phyloP scores from a whole-genome alignment of 164 flowering plant genomes.

The Euptelea pleiosperma region DNA sequence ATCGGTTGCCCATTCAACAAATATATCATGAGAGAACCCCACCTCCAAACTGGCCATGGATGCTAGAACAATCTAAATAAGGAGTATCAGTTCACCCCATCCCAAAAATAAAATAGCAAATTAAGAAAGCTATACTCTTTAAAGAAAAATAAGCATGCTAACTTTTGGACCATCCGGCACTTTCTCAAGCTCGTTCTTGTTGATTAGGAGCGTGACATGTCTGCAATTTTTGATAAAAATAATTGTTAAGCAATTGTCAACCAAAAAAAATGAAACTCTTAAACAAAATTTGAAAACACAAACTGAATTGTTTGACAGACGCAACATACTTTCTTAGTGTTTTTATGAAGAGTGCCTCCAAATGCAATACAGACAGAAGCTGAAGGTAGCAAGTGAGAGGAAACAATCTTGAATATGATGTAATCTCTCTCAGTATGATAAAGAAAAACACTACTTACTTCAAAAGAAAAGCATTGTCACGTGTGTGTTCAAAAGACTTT shows the following conservation, averaged over 20 bases:
- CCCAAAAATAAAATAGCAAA: background rate
- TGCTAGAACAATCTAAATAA: constrained; percentile 77
- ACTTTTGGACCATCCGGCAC: constrained; percentile 96
- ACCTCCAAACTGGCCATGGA: constrained; percentile 98
- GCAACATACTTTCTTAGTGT: background rate
- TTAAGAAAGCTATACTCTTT: background rate
- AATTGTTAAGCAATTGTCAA: background rate
- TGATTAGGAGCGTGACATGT: constrained; percentile 68
- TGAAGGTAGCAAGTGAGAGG: background rate
- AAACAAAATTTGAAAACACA: too few species aligned
- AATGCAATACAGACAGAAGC: background rate
- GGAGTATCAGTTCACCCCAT: constrained; percentile 14
- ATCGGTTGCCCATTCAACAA: constrained; percentile 92
- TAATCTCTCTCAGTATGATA: background rate
- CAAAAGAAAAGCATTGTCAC: constrained; percentile 90
- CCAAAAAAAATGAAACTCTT: background rate
- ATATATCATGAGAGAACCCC: constrained; percentile 92
- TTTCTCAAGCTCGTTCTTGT: constrained; percentile 81
- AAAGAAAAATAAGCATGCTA: constrained; percentile 10
- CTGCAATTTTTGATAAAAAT: constrained; percentile 38
- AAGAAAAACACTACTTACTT: constrained; percentile 48
- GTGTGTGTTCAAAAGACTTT: constrained; percentile 91
- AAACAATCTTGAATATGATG: background rate
- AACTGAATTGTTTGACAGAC: too few species aligned
- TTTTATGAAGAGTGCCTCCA: background rate